phyloP scores from a whole-genome alignment of 2,329 filamentous ascomycete species.

The Tolypocladium sp. region DNA sequence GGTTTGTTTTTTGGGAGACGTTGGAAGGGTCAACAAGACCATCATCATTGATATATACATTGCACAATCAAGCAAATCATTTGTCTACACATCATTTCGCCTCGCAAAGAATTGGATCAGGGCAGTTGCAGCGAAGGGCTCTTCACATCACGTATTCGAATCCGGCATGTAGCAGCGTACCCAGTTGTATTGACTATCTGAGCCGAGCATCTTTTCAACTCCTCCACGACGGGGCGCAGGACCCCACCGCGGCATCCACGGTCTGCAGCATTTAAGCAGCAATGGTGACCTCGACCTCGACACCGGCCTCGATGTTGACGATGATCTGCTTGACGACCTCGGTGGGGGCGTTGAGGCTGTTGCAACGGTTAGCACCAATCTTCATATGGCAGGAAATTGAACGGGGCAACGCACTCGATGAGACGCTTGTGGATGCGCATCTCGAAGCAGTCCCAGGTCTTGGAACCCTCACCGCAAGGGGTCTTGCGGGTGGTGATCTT shows the following conservation, averaged over 20 bases:
- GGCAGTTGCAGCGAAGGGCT: background rate
- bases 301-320: slow-evolving; percentile 90
- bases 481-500: slow-evolving; percentile 98
- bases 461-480: slow-evolving; percentile 98
- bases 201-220: background rate
- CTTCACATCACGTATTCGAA: background rate
- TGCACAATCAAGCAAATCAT: background rate
- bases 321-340: slow-evolving; percentile 97
- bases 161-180: background rate
- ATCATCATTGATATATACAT: background rate
- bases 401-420: slow-evolving; percentile 61
- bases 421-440: slow-evolving; percentile 99
- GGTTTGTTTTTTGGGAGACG: background rate
- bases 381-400: background rate
- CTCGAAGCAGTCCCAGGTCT: slow-evolving; percentile 99
- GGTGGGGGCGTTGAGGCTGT: slow-evolving; percentile 84
- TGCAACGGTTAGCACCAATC: slow-evolving; percentile 1
- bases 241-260: background rate
- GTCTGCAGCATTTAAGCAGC: slow-evolving; percentile 52
- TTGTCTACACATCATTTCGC: background rate
- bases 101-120: background rate
- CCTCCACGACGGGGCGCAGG: background rate
- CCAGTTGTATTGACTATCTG: background rate
- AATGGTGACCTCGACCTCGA: slow-evolving; percentile 90
- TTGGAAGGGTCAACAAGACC: background rate